phyloP scores from a whole-genome alignment of 176 grass and related monocot species.

The Coix lacrymajobi region DNA sequence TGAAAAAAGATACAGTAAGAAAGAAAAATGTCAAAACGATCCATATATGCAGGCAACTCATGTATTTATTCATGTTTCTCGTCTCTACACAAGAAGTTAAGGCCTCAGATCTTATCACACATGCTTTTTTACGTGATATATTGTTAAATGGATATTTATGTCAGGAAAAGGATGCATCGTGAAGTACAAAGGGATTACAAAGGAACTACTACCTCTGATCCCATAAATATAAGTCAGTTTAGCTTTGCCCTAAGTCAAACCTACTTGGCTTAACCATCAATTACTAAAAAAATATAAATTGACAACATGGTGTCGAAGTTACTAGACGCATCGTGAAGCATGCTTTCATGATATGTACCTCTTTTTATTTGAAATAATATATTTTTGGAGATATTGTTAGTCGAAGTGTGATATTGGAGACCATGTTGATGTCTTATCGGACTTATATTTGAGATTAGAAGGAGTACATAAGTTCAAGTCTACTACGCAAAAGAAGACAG shows the following conservation, averaged over 20 bases:
- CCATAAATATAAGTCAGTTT: neutral
- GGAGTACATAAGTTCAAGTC: slow-evolving; percentile 6
- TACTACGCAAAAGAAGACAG: slow-evolving; percentile 10
- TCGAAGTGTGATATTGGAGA: neutral
- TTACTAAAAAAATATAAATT: neutral
- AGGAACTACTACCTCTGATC: neutral
- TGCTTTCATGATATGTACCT: neutral
- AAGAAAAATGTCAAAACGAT: neutral
- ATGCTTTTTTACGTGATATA: neutral
- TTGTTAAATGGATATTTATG: neutral
- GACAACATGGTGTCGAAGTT: neutral
- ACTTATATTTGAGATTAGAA: neutral
- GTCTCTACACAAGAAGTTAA: slow-evolving; percentile 1
- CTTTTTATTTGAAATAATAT: neutral
- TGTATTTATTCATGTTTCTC: neutral
- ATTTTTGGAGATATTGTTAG: neutral
- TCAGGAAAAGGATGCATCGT: neutral
- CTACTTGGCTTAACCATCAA: neutral
- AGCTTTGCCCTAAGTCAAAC: neutral
- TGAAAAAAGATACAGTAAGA: neutral
- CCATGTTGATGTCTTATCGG: neutral
- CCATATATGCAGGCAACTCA: neutral
- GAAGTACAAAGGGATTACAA: too few relatives aligned
- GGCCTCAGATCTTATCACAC: neutral
- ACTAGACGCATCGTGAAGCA: neutral